These are phyloP conservation scores for Fraxinus velutina DNA, from an alignment of 305 asterid species.

Conservation along the genomic window DNA sequence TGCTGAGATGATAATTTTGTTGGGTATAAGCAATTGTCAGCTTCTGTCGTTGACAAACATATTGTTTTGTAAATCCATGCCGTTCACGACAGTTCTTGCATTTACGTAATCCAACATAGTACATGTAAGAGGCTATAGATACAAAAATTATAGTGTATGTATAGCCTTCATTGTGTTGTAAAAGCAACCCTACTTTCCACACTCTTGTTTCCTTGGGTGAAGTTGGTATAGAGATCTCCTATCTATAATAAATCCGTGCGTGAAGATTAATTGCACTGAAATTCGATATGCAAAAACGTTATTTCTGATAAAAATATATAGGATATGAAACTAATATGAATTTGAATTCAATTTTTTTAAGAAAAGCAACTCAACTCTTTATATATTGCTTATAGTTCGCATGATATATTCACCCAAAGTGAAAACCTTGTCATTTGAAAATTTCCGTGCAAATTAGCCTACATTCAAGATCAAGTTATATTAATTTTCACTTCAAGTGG, in stretches of 20 bases:
- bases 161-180: neutral
- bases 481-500: neutral
- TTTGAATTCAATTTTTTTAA: neutral
- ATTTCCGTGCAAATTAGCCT: neutral
- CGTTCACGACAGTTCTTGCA: slow-evolving; percentile 4
- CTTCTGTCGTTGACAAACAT: slow-evolving; percentile 35
- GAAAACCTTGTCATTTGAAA: neutral
- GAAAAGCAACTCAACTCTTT: neutral
- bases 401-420: neutral
- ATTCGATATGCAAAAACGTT: neutral
- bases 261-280: neutral
- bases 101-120: slow-evolving; percentile 23
- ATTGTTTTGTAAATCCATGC: slow-evolving; percentile 24
- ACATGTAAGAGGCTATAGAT: slow-evolving; percentile 8
- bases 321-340: neutral
- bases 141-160: neutral
- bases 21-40: slow-evolving; percentile 23
- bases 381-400: neutral
- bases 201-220: too few relatives aligned
- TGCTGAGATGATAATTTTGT: neutral
- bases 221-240: too few relatives aligned
- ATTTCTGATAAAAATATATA: too few relatives aligned
- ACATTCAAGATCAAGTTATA: neutral
- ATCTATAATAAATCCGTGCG: too few relatives aligned
- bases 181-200: slow-evolving; percentile 15